A percentile compares a stretch with the other conserved stretches of the same genome.
phyloP scores from a whole-genome alignment of 768 basidiomycete species.

The Coprinopsis marcescibilis region DNA sequence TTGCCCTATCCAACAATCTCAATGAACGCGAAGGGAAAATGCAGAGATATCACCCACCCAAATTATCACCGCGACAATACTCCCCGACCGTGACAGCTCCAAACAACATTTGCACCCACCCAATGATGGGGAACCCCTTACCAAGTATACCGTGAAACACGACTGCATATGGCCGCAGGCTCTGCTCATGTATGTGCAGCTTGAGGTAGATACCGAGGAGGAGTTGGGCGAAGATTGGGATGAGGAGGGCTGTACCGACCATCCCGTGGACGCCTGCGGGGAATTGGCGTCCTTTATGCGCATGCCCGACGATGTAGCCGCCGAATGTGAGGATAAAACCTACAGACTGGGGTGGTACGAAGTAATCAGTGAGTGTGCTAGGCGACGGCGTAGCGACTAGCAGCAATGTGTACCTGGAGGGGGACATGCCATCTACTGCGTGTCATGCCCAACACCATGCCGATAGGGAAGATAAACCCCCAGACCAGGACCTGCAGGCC shows the following conservation, averaged over 20 bases:
- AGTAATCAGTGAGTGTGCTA: not conserved
- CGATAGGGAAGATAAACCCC: constrained; percentile 84
- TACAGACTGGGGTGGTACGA: constrained; percentile 38
- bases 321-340: constrained; percentile 65
- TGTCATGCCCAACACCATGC: constrained; percentile 71
- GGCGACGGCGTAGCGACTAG: not conserved
- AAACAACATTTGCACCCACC: constrained; percentile 87
- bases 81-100: constrained; percentile 70
- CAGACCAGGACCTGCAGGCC: constrained; percentile 71
- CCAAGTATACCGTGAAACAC: constrained; percentile 73
- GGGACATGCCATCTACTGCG: constrained; percentile 90
- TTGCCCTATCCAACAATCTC: constrained; percentile 52
- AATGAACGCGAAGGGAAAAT: not conserved
- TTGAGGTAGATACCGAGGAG: constrained; percentile 84
- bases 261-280: constrained; percentile 65
- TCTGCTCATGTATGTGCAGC: constrained; percentile 79
- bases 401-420: constrained; percentile 51
- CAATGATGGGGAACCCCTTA: constrained; percentile 76
- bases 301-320: constrained; percentile 79
- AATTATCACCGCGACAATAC: constrained; percentile 71
- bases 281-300: constrained; percentile 80
- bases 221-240: constrained; percentile 64
- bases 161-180: constrained; percentile 67
- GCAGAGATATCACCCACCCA: constrained; percentile 33
- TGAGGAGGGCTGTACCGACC: constrained; percentile 59